Base-by-base conservation (phyloP, 2,329 filamentous ascomycete genomes). In the Arthrobotrys pseudoclavata region DNA sequence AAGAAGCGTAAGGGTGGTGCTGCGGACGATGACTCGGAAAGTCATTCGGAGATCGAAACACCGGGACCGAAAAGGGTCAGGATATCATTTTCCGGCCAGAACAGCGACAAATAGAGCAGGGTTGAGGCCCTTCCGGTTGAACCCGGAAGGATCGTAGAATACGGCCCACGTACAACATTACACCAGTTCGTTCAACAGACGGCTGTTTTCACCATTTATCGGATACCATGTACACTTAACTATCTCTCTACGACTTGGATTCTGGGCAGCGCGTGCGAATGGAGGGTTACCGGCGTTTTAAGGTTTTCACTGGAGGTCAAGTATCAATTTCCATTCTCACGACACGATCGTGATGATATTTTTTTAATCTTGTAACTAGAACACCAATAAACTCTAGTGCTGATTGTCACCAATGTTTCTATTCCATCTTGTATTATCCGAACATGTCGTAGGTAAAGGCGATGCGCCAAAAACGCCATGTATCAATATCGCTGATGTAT, bases 11-110 rank as follows among this genome's bases (percentile, higher is more conserved):
- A 79, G 50, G 80, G 77, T 12, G 64, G 66, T 22, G 60, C 42
- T 55, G 72, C 52, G 9, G 80, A 82, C 20, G 81, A 82, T 18
- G 81, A 81, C 48, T 81, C 81, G 3, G 81, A 81, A 53, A 81
- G 80, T 45, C 81, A 80, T 40, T 81, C 80, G 9, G 80, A 81
- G 62, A 80, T 82, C 15, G 81, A 81, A 69, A 81, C 80, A 26
- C 81, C 81, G n/a, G 81, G 80, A 4, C 81, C 80, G 42, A 81
- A 81, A 57, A 70, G 81, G 37, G 80, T 82, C 20, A 79, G 81
- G 40, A 82, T 81, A 57, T 81, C 81, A 18, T 82, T 81, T 52
- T 81, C 80, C 18, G 80, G 81, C 9, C 81, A 82, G 53, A 72
- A 78, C 34, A 70, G 75, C 62, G 68, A 71, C 52, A 78, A 78